Percentiles rank a stretch among this genome's conserved stretches.
These are phyloP conservation scores for Allium cepa DNA, from an alignment of 106 monocot genomes.

Conservation along the genomic window DNA sequence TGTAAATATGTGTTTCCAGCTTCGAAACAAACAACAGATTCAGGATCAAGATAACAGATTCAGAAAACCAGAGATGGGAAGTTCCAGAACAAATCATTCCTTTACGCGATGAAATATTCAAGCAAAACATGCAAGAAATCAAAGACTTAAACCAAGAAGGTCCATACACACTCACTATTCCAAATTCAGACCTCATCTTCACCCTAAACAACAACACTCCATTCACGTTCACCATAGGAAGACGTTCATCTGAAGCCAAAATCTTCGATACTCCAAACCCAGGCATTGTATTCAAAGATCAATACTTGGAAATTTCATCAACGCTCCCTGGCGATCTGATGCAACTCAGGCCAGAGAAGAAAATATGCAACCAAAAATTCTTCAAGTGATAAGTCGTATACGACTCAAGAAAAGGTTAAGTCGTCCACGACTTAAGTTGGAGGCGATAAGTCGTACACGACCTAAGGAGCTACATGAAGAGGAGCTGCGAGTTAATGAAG, in stretches of 20 bases:
- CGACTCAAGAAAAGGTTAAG: too few relatives aligned
- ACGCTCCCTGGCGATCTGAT: slow-evolving; percentile 26
- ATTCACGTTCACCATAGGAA: slow-evolving; percentile 35
- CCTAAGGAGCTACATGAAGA: too few relatives aligned
- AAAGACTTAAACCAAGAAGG: neutral
- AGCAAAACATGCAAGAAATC: too few relatives aligned
- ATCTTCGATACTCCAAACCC: slow-evolving; percentile 27
- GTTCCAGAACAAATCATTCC: slow-evolving; percentile 40
- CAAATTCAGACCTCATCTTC: slow-evolving; percentile 36
- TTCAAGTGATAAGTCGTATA: too few relatives aligned
- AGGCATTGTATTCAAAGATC: slow-evolving; percentile 35
- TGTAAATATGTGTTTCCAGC: slow-evolving; percentile 9
- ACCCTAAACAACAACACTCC: slow-evolving; percentile 22
- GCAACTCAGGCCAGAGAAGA: too few relatives aligned
- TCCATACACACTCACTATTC: slow-evolving; percentile 10
- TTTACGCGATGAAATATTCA: too few relatives aligned
- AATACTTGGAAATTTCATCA: slow-evolving; percentile 34
- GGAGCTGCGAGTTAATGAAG: too few relatives aligned
- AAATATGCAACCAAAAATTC: too few relatives aligned
- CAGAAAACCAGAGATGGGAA: slow-evolving; percentile 40
- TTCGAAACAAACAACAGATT: slow-evolving; percentile 48
- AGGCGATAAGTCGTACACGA: too few relatives aligned
- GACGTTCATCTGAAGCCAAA: slow-evolving; percentile 45
- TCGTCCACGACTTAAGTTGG: too few relatives aligned
- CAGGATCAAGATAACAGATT: slow-evolving; percentile 44